Percentiles rank a stretch among this genome's conserved stretches.
Conservation (phyloP, 2,329 filamentous ascomycete species). For the Claviceps sp. region DNA sequence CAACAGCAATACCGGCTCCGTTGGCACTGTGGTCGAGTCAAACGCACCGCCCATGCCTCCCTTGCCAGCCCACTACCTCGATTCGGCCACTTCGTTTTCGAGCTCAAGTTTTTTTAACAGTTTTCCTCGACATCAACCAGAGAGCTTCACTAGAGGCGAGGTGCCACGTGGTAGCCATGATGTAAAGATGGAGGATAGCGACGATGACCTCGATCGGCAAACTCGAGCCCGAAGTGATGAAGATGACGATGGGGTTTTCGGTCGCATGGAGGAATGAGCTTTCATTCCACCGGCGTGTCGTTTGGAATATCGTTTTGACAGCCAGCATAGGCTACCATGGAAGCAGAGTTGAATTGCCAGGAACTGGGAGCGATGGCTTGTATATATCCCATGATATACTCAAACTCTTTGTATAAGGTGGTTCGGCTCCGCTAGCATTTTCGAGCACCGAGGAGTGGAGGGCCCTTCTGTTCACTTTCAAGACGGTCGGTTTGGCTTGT, state of each 20-base stretch:
- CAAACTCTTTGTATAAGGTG: constrained; percentile 31
- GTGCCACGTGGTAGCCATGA: constrained; percentile 38
- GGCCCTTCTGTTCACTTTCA: constrained; percentile 19
- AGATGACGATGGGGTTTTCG: constrained; percentile 92
- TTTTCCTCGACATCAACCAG: constrained; percentile 45
- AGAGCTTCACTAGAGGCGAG: constrained; percentile 52
- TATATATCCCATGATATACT: constrained; percentile 35
- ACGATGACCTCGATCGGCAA: constrained; percentile 51
- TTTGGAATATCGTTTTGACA: constrained; percentile 2
- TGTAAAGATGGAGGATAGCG: constrained; percentile 56
- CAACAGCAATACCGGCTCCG: constrained; percentile 57
- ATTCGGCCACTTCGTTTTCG: constrained; percentile 42
- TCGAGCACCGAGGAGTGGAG: constrained; percentile 58
- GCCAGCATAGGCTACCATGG: constrained; percentile 7
- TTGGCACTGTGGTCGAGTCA: constrained; percentile 43
- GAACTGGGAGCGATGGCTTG: constrained; percentile 25
- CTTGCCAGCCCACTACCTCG: constrained; percentile 67
- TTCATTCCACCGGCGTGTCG: neutral
- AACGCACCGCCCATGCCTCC: constrained; percentile 82
- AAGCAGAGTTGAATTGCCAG: constrained; percentile 19
- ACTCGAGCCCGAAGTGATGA: constrained; percentile 62
- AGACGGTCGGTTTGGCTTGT: constrained; percentile 10
- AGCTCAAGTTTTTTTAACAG: constrained; percentile 50
- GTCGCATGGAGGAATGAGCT: constrained; percentile 77
- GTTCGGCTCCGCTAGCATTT: constrained; percentile 49